Percentiles rank a stretch among this genome's conserved stretches.
Conservation (phyloP, 2,329 filamentous ascomycete genomes). For the Fusarium vanettenii region DNA sequence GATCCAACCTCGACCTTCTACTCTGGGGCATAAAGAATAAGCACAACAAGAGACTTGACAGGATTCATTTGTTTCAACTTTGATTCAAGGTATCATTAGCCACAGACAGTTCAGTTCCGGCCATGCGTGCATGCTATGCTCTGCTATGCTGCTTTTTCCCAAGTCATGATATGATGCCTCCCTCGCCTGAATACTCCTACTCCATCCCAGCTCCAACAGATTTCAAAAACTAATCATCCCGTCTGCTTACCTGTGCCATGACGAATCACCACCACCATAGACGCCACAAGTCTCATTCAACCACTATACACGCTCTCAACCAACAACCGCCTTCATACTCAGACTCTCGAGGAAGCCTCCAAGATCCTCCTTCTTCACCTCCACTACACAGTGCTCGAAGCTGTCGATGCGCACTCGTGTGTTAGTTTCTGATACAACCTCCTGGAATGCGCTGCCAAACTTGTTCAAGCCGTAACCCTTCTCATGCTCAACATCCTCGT, state of each 20-base stretch:
- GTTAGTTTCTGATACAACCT: conserved; percentile 91
- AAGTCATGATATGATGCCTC: conserved; percentile 26
- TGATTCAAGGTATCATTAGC: conserved; percentile 33
- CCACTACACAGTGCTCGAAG: conserved; percentile 97
- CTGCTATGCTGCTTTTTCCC: conserved; percentile 24
- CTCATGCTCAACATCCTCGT: conserved; percentile 63
- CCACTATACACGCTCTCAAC: conserved; percentile 50
- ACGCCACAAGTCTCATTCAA: conserved; percentile 11
- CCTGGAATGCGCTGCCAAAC: conserved; percentile 95
- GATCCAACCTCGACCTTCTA: background rate
- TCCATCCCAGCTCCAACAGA: conserved; percentile 11
- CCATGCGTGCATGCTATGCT: conserved; percentile 9
- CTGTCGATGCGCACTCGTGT: conserved; percentile 92
- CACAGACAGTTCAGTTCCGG: conserved; percentile 32
- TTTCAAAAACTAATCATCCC: conserved; percentile 10
- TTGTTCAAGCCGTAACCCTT: conserved; percentile 83
- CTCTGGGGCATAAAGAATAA: background rate
- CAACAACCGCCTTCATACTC: conserved; percentile 89
- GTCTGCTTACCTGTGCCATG: conserved; percentile 9
- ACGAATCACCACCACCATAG: conserved; percentile 11
- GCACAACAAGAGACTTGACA: background rate
- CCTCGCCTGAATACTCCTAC: conserved; percentile 27
- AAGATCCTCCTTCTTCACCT: conserved; percentile 96
- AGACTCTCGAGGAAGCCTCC: conserved; percentile 89
- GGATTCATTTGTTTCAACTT: conserved; percentile 3